phyloP scores from a whole-genome alignment of 768 basidiomycete genomes.

The Kwoniella mangroviensis region DNA sequence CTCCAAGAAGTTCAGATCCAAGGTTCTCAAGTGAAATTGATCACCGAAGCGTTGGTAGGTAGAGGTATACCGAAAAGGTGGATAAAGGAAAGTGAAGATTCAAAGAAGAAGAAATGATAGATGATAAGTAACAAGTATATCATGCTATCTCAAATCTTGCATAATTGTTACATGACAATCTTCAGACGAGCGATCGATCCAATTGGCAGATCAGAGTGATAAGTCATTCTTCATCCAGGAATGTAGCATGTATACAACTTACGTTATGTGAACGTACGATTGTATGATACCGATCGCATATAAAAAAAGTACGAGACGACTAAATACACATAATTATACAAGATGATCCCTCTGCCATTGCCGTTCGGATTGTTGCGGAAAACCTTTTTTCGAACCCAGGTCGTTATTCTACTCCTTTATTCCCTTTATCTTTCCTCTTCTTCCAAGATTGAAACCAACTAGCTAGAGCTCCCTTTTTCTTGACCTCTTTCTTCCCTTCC shows the following conservation, averaged over 20 bases:
- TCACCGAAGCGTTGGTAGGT: constrained; percentile 69
- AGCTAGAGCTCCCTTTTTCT: constrained; percentile 4
- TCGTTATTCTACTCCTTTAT: not conserved
- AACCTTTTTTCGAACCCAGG: not conserved
- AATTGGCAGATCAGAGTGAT: too few species aligned
- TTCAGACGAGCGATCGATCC: too few species aligned
- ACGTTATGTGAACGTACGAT: too few species aligned
- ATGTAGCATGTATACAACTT: too few species aligned
- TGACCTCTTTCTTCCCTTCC: not conserved
- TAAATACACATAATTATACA: too few species aligned
- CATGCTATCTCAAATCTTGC: too few species aligned
- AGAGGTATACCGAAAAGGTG: constrained; percentile 81
- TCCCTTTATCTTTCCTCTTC: not conserved
- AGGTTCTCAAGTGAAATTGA: constrained; percentile 74
- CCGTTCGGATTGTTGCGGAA: too few species aligned
- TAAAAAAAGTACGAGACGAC: too few species aligned
- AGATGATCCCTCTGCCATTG: too few species aligned
- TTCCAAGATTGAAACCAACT: constrained; percentile 8
- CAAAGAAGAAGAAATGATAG: constrained; percentile 25
- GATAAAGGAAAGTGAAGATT: constrained; percentile 64
- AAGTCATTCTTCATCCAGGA: too few species aligned
- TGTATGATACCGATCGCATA: too few species aligned
- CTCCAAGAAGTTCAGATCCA: constrained; percentile 78
- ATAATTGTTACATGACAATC: too few species aligned
- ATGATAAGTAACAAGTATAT: constrained; percentile 1